These are phyloP conservation scores for Verticillium klebahnii DNA, from an alignment of 2,329 filamentous ascomycete species.

Conservation along the genomic window DNA sequence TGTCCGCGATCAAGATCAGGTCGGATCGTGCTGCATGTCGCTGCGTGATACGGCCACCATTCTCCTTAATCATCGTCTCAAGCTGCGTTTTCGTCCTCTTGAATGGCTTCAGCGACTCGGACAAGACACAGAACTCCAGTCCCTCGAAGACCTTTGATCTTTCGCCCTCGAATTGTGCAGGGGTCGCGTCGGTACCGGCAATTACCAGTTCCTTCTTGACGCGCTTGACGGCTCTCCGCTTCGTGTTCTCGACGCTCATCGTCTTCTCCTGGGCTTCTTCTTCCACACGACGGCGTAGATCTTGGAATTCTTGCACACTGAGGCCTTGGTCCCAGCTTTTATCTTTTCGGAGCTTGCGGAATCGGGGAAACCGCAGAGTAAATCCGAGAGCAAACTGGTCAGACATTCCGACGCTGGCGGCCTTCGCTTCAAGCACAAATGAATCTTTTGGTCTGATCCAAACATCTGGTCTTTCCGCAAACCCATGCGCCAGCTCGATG, in stretches of 20 bases:
- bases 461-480: constrained; percentile 77
- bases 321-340: constrained; percentile 79
- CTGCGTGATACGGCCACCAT: constrained; percentile 78
- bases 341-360: constrained; percentile 76
- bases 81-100: constrained; percentile 77
- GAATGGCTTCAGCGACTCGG: constrained; percentile 62
- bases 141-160: constrained; percentile 67
- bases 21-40: constrained; percentile 56
- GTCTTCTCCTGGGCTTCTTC: constrained; percentile 67
- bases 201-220: constrained; percentile 68
- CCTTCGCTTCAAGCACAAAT: constrained; percentile 83
- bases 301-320: constrained; percentile 71
- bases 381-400: constrained; percentile 72
- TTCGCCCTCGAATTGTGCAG: constrained; percentile 46
- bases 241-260: constrained; percentile 71
- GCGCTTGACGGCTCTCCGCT: constrained; percentile 49
- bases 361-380: constrained; percentile 87
- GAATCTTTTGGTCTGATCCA: constrained; percentile 93
- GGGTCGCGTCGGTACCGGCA: constrained; percentile 58
- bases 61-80: constrained; percentile 74
- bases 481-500: constrained; percentile 77
- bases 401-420: constrained; percentile 68
- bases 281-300: constrained; percentile 64
- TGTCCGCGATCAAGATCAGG: constrained; percentile 75
- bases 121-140: constrained; percentile 78